Conservation (phyloP, 176 grass and related monocot genomes). For the Cenchrus fungigraminus region DNA sequence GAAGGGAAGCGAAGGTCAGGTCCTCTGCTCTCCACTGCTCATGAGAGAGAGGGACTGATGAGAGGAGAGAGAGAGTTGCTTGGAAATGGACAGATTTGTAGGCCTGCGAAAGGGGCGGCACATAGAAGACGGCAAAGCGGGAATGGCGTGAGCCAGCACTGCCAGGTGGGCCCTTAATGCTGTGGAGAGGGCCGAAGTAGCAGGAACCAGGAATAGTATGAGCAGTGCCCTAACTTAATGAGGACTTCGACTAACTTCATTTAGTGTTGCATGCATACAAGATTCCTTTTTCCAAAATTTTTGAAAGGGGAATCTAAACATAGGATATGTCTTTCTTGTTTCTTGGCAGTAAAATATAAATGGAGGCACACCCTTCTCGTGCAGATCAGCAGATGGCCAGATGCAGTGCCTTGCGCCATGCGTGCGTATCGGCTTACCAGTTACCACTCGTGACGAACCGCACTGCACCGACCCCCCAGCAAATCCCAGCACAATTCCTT, state of each 20-base stretch:
- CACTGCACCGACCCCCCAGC: neutral
- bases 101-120: constrained; percentile 43
- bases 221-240: neutral
- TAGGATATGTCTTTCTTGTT: too few species aligned
- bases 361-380: constrained; percentile 3
- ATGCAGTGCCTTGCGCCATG: too few species aligned
- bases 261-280: too few species aligned
- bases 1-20: constrained; percentile 25
- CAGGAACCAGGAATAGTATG: neutral
- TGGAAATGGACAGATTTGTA: constrained; percentile 49
- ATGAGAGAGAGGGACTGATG: neutral
- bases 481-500: neutral
- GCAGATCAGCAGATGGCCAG: neutral
- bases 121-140: constrained; percentile 26
- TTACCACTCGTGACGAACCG: neutral
- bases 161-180: neutral
- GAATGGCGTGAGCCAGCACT: neutral
- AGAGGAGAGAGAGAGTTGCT: constrained; percentile 24
- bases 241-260: too few species aligned
- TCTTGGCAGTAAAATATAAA: neutral
- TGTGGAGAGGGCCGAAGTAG: too few species aligned
- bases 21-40: constrained; percentile 6
- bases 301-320: too few species aligned
- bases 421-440: neutral
- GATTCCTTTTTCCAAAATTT: too few species aligned